phyloP scores from a whole-genome alignment of 1,284 basidiomycete genomes.

The Volvariella volvacea region DNA sequence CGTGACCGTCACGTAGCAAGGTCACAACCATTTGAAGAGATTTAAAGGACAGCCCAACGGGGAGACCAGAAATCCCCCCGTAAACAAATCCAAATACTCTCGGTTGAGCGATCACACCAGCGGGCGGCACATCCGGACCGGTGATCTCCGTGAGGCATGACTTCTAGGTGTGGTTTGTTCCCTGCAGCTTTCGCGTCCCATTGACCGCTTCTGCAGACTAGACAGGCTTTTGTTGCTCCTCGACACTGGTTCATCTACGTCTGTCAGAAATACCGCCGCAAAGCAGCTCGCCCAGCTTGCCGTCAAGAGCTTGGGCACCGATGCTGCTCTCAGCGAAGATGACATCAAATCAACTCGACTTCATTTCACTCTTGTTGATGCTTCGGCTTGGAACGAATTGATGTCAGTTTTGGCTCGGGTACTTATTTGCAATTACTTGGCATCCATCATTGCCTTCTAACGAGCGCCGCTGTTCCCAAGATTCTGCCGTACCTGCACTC shows the following conservation, averaged over 20 bases:
- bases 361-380: constrained; percentile 53
- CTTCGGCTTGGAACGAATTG: constrained; percentile 73
- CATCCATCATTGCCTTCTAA: constrained; percentile 1
- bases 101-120: constrained; percentile 16
- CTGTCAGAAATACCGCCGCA: constrained; percentile 84
- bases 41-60: constrained; percentile 33
- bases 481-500: constrained; percentile 86
- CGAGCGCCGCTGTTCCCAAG: constrained; percentile 34
- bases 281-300: constrained; percentile 91
- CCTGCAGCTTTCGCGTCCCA: background rate
- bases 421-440: constrained; percentile 12
- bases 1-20: constrained; percentile 25
- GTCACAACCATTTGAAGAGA: constrained; percentile 28
- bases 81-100: constrained; percentile 35
- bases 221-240: constrained; percentile 88
- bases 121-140: constrained; percentile 23
- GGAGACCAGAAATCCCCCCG: constrained; percentile 31
- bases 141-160: constrained; percentile 43
- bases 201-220: constrained; percentile 45
- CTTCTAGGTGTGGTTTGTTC: constrained; percentile 49
- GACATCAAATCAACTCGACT: constrained; percentile 60
- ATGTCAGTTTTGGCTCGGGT: constrained; percentile 80
- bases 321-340: constrained; percentile 76
- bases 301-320: constrained; percentile 71
- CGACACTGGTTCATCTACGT: constrained; percentile 83